Percentiles rank a stretch among this genome's conserved stretches.
These are phyloP conservation scores for Apostasia ramifera DNA, from an alignment of 106 monocot species.

Conservation along the genomic window DNA sequence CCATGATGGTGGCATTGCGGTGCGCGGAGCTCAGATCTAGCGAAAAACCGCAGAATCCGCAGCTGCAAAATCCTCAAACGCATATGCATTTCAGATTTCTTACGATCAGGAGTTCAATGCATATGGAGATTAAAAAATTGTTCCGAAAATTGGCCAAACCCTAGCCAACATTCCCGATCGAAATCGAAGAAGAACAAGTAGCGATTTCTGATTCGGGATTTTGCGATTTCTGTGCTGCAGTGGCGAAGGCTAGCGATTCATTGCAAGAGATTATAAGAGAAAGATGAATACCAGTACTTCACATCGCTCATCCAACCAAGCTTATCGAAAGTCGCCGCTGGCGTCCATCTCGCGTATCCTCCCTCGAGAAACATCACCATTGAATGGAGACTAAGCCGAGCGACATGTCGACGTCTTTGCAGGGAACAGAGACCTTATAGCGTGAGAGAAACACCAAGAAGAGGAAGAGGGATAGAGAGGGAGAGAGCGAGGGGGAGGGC, in stretches of 20 bases:
- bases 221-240: too few relatives aligned
- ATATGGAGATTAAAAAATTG: not conserved
- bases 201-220: too few relatives aligned
- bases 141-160: not conserved
- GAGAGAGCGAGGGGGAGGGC: too few relatives aligned
- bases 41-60: constrained; percentile 54
- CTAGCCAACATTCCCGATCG: too few relatives aligned
- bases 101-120: not conserved
- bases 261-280: not conserved
- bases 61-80: constrained; percentile 28
- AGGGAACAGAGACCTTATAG: too few relatives aligned
- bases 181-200: too few relatives aligned
- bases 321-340: not conserved
- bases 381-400: too few relatives aligned
- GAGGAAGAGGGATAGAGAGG: too few relatives aligned
- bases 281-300: not conserved
- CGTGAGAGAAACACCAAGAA: too few relatives aligned
- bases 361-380: not conserved
- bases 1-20: constrained; percentile 38
- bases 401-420: too few relatives aligned
- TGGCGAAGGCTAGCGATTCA: not conserved
- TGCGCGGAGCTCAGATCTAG: constrained; percentile 47
- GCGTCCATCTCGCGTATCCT: not conserved
- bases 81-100: not conserved
- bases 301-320: not conserved